These are phyloP conservation scores for Prunus campanulata DNA, from an alignment of 306 rosid species.

Conservation along the genomic window DNA sequence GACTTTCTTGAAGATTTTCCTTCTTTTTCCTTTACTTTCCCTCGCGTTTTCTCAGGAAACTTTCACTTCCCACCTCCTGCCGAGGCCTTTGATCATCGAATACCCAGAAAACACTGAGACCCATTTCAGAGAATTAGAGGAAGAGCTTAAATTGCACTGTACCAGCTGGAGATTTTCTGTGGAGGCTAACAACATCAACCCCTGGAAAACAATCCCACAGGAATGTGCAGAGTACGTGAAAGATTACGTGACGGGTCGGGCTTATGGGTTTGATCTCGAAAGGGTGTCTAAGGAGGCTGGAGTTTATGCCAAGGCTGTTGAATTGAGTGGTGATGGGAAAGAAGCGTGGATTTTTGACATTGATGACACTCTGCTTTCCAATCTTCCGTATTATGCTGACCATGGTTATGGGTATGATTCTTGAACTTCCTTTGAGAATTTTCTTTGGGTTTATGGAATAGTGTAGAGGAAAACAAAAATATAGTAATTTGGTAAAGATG, in stretches of 20 bases:
- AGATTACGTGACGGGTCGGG: conserved; percentile 56
- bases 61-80: conserved; percentile 37
- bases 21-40: conserved; percentile 35
- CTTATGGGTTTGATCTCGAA: conserved; percentile 50
- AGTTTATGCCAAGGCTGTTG: conserved; percentile 48
- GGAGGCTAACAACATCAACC: conserved; percentile 70
- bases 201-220: conserved; percentile 65
- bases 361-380: conserved; percentile 85
- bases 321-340: conserved; percentile 56
- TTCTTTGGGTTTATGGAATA: conserved; percentile 6
- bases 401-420: conserved; percentile 72
- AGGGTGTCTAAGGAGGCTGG: conserved; percentile 61
- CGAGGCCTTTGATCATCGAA: conserved; percentile 59
- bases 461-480: neutral
- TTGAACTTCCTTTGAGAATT: neutral
- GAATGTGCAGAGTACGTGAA: conserved; percentile 66
- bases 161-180: conserved; percentile 79
- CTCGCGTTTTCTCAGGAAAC: conserved; percentile 40
- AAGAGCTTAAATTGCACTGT: conserved; percentile 46
- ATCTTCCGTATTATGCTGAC: conserved; percentile 76
- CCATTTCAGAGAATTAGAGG: conserved; percentile 24
- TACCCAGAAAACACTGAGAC: conserved; percentile 29
- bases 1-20: conserved; percentile 25
- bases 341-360: conserved; percentile 87
- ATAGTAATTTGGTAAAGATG: neutral